Evolutionary conservation across 331 rosid species (phyloP), one percentile per base, ranked within the genome.

Genomic region (Cucumis variabilis): DNA sequence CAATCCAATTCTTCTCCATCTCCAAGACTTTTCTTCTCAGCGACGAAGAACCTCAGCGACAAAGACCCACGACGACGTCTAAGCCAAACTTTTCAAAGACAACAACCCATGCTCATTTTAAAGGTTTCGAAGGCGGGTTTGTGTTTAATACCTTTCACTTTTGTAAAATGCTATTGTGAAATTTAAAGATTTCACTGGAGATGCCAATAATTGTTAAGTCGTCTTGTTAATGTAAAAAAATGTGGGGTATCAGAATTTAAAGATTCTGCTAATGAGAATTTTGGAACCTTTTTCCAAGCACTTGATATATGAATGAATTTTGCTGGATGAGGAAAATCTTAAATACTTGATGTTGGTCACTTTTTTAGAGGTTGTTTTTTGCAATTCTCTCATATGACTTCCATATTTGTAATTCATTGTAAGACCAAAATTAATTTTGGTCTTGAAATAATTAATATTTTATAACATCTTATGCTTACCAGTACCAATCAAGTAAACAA

Each of bases 61-160:
- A 48, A 9, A 48, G n/a, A n/a, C n/a, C n/a, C n/a, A n/a, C n/a
- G 51, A 9, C 9, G 51, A 48, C 51, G 51, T 48, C 51, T 5
- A 48, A 48, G 51, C 51, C 9, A 5, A 48, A 48, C 9, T 5
- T 48, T 48, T 48, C 51, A 48, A 48, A 48, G 51, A 48, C 9
- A 48, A 9, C 51, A 9, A n/a, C n/a, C n/a, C n/a, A n/a, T n/a
- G n/a, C n/a, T n/a, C n/a, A n/a, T n/a, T n/a, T n/a, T n/a, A n/a
- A n/a, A n/a, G n/a, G n/a, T n/a, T n/a, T n/a, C n/a, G n/a, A n/a
- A 88, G 94, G 89, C 94, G 91, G 93, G 94, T 92, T 27, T 14
- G 76, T 41, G 30, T 19, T 24, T 7, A 24, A 41, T 14, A n/a
- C 27, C 37, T 15, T 5, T 48, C 55, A n/a, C 48, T 23, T 21